Evolutionary conservation across 2,329 filamentous ascomycete species (phyloP), one percentile per base, ranked within the genome.

Genomic region (Aspergillus fijiensis): DNA sequence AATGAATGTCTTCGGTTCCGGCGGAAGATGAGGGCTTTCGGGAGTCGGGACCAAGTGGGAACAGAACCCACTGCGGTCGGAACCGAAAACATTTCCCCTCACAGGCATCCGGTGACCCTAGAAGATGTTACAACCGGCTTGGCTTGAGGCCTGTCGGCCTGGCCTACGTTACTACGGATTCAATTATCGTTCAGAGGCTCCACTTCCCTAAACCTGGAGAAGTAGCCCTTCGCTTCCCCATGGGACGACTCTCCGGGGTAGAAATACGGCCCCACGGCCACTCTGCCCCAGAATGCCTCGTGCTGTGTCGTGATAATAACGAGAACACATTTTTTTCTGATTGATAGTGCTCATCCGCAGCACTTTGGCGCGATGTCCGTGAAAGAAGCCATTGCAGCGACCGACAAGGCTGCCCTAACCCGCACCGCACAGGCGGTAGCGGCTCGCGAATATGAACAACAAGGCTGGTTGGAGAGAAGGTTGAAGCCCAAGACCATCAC

Each of bases 401-500:
- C 48, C 9, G 63, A 62, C 35, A 65, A 61, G 59, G 67, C 59
- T 12, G 63, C 63, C 25, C 63, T 70, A 47, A 58, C 60, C 39
- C 62, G 68, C 4, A 67, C 68, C 14, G 63, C 69, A 11, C 62
- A 62, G 7, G 64, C 68, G 9, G 65, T 73, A 14, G 67, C 67
- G 35, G 54, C 33, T 21, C 67, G 68, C 33, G 65, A 65, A n/a
- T 62, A 57, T 14, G 65, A 64, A 51, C 65, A 73, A 39, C 57
- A 68, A 19, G 63, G 68, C 42, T 76, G 73, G 73, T 60, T 76
- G 23, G 74, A 76, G 65, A 71, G 65, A 35, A 67, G 60, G n/a
- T 45, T 78, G 23, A 77, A 75, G 63, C 76, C 76, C 1, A 75
- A 66, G 59, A 76, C 69, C 33, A 63, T 76, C 53, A 72, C 65